Evolutionary conservation across 2,329 filamentous ascomycete species (phyloP), one percentile per base, ranked within the genome.

Genomic region (Diplodia seriata): DNA sequence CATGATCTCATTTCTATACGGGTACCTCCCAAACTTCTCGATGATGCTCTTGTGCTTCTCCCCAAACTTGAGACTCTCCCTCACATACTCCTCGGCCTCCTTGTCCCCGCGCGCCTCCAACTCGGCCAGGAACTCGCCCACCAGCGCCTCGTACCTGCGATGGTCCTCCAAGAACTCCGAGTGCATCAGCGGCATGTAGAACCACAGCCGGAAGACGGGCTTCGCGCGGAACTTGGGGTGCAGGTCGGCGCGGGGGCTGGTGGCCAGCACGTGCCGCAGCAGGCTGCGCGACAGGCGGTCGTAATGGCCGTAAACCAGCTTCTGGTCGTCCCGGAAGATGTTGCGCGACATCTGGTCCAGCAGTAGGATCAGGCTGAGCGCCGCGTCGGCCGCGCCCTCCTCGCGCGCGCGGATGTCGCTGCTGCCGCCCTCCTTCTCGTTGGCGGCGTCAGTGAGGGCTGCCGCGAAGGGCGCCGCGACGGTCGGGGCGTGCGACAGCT

Each of bases 271-370:
- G 36, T 74, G 64, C 68, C 70, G 70, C 0, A 82, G 73, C 7
- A 89, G 73, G 1, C 82, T 77, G n/a, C 77, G 76, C 0, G 84
- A 81, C 2, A 90, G 76, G 7, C 81, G 82, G 71, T 90, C 88
- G 70, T 87, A 89, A 70, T 85, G 81, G 1, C 68, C 77, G 72
- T 89, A 90, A 3, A 85, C 80, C 2, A 84, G 70, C 0, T 80
- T 75, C 29, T 85, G 76, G 0, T 79, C 77, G 0, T 80, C 83
- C 15, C 89, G 86, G 76, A 85, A 88, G 70, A 86, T 81, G 73
- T 90, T 90, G 2, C 89, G 84, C 0, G 88, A 81, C 51, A 90
- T 81, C 73, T 90, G 88, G 70, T 90, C 89, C 2, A 90, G 81
- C 2, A 90, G 80, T 2, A 90, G 71, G 5, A 87, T 72, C 0